These are phyloP conservation scores for Penicillium fuscoglaucum DNA, from an alignment of 2,329 filamentous ascomycete species.

Conservation along the genomic window DNA sequence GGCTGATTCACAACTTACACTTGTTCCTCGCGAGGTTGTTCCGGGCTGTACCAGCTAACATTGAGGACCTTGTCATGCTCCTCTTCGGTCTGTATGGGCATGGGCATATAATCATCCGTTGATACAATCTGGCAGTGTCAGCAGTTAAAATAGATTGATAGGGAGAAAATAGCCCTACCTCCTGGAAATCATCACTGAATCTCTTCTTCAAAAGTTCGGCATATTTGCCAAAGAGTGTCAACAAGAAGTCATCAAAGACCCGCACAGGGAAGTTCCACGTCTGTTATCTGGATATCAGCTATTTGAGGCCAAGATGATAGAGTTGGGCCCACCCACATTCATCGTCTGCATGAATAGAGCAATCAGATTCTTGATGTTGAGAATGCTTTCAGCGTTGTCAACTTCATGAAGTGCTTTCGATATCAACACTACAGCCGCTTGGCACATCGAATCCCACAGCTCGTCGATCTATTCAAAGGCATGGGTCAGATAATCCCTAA, in stretches of 20 bases:
- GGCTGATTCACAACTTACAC: conserved; percentile 53
- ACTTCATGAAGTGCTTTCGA: conserved; percentile 74
- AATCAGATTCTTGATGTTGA: conserved; percentile 94
- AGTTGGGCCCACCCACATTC: conserved; percentile 62
- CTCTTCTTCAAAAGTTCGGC: conserved; percentile 84
- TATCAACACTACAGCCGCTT: conserved; percentile 78
- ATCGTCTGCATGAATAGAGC: conserved; percentile 97
- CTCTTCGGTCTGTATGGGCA: conserved; percentile 87
- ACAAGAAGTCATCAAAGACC: conserved; percentile 76
- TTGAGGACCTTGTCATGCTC: conserved; percentile 96
- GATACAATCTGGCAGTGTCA: conserved; percentile 58
- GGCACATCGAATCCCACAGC: conserved; percentile 97
- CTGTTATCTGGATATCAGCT: conserved; percentile 44
- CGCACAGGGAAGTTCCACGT: conserved; percentile 87
- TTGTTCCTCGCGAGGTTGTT: conserved; percentile 72
- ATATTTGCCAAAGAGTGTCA: conserved; percentile 92
- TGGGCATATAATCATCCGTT: conserved; percentile 99
- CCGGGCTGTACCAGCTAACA: conserved; percentile 92
- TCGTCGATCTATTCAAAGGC: conserved; percentile 72
- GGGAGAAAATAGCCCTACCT: conserved; percentile 53
- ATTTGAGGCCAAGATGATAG: not conserved
- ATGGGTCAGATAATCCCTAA: conserved; percentile 15
- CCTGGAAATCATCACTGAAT: conserved; percentile 94
- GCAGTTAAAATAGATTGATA: not conserved
- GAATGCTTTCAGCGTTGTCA: conserved; percentile 81